Conservation (phyloP, 176 grass and related monocot genomes). For the Alopecurus myosuroides region DNA sequence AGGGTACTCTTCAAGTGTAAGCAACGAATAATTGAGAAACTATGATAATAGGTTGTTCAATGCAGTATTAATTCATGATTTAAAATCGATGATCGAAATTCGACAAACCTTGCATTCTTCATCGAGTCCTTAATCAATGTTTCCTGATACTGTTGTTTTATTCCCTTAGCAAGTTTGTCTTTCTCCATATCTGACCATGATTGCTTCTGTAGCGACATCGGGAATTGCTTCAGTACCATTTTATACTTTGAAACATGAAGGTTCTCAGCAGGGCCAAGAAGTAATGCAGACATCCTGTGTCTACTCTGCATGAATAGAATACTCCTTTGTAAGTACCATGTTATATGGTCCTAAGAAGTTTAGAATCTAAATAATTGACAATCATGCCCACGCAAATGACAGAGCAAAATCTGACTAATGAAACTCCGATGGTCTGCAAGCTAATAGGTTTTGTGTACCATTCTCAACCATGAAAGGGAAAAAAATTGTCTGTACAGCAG, state of each 20-base stretch:
- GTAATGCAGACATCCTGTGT: slow-evolving; percentile 46
- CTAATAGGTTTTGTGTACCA: neutral
- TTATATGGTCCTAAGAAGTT: neutral
- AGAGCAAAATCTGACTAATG: neutral
- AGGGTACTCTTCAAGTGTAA: neutral
- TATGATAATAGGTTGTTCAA: neutral
- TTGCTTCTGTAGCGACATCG: slow-evolving; percentile 56
- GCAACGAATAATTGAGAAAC: neutral
- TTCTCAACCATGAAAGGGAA: neutral
- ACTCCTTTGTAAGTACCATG: neutral
- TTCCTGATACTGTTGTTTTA: slow-evolving; percentile 97
- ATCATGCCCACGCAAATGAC: neutral
- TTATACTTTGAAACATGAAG: slow-evolving; percentile 60
- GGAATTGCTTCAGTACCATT: slow-evolving; percentile 66
- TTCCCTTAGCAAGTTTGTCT: slow-evolving; percentile 78
- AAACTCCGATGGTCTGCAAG: neutral
- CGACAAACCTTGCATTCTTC: slow-evolving; percentile 60
- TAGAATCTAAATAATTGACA: neutral
- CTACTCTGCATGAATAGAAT: slow-evolving; percentile 39
- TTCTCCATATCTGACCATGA: slow-evolving; percentile 72
- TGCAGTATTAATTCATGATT: neutral
- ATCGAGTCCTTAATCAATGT: slow-evolving; percentile 63
- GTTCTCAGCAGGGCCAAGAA: slow-evolving; percentile 69
- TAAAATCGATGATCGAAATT: neutral
- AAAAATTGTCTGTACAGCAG: neutral